phyloP scores from a whole-genome alignment of 2,329 filamentous ascomycete species.

The Colletotrichum eremochloae region DNA sequence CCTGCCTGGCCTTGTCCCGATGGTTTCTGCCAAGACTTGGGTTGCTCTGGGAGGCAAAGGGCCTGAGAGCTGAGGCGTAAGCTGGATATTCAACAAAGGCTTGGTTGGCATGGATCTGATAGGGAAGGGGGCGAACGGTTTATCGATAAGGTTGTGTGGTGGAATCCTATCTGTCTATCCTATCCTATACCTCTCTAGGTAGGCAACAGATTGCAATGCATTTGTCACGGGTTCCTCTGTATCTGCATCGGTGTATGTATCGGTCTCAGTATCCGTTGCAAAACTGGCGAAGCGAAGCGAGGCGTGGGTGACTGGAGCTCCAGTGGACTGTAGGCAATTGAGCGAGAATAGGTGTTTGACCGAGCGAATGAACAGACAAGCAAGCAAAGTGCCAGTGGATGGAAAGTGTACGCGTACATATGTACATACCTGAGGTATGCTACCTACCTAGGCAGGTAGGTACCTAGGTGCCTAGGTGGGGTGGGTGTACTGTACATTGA shows the following conservation, averaged over 20 bases:
- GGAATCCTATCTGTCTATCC: too few species aligned
- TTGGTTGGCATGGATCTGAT: conserved; percentile 14
- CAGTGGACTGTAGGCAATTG: not conserved
- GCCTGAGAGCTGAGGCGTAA: not conserved
- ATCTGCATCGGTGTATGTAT: too few species aligned
- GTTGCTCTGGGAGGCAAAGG: conserved; percentile 23
- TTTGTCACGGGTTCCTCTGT: not conserved
- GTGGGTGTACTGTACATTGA: not conserved
- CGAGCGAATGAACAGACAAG: not conserved
- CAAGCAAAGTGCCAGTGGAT: not conserved
- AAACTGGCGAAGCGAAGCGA: too few species aligned
- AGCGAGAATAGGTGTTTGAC: not conserved
- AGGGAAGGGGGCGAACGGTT: conserved; percentile 31
- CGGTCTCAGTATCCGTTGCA: too few species aligned
- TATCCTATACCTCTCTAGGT: too few species aligned
- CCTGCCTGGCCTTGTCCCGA: conserved; percentile 10
- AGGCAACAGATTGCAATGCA: too few species aligned
- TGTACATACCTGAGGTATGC: not conserved
- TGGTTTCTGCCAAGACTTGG: conserved; percentile 24
- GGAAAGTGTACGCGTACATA: not conserved
- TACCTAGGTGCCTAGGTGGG: too few species aligned
- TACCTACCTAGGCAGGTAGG: too few species aligned
- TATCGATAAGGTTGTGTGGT: conserved; percentile 20
- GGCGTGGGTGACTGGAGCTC: not conserved
- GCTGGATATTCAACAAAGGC: conserved; percentile 20